phyloP scores from a whole-genome alignment of 2,329 filamentous ascomycete species.

The Aspergillus melleus region DNA sequence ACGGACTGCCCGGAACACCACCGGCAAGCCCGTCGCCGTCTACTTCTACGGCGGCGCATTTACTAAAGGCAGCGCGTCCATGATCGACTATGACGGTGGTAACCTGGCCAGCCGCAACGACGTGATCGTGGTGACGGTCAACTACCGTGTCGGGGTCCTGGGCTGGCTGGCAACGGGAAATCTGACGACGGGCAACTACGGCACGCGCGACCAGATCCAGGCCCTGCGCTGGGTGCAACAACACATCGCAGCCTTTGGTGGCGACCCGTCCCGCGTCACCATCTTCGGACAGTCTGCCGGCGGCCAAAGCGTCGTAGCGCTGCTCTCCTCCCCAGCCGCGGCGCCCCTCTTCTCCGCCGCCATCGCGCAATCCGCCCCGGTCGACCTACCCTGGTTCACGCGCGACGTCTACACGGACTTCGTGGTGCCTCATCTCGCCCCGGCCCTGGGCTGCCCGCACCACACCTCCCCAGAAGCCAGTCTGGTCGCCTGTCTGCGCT shows the following conservation, averaged over 20 bases:
- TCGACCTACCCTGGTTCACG: constrained; percentile 30
- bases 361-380: constrained; percentile 26
- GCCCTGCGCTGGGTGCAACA: constrained; percentile 29
- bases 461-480: constrained; percentile 5
- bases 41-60: constrained; percentile 38
- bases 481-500: constrained; percentile 24
- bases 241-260: constrained; percentile 28
- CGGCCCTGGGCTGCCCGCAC: constrained; percentile 24
- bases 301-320: constrained; percentile 53
- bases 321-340: constrained; percentile 27
- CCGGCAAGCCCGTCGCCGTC: constrained; percentile 21
- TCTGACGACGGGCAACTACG: constrained; percentile 35
- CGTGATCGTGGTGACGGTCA: constrained; percentile 36
- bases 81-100: constrained; percentile 35
- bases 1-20: neutral
- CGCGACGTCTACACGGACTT: constrained; percentile 23
- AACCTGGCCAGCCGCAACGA: constrained; percentile 38
- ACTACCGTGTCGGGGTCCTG: constrained; percentile 35
- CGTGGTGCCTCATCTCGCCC: constrained; percentile 20
- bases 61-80: constrained; percentile 26
- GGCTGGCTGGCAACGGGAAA: constrained; percentile 37
- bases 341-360: constrained; percentile 29
- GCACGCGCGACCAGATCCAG: constrained; percentile 34
- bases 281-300: constrained; percentile 40
- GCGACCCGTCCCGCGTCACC: constrained; percentile 33